These are phyloP conservation scores for Aspergillus mulundensis DNA, from an alignment of 495 filamentous ascomycete species.

Conservation along the genomic window DNA sequence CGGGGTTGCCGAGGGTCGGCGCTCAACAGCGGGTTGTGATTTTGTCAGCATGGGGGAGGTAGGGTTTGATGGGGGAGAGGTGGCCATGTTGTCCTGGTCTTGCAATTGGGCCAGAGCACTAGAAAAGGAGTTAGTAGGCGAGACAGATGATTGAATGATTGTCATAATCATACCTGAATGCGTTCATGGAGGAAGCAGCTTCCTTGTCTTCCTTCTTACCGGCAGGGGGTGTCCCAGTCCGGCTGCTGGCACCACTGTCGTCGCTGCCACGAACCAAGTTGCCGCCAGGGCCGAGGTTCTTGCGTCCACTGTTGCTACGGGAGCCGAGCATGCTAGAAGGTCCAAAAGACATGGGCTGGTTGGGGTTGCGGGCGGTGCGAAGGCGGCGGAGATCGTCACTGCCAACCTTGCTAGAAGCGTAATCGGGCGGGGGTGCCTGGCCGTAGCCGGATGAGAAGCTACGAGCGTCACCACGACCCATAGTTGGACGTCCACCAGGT, in stretches of 20 bases:
- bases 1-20: conserved; percentile 47
- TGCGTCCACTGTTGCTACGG: conserved; percentile 79
- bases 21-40: conserved; percentile 45
- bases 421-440: conserved; percentile 63
- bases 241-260: conserved; percentile 77
- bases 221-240: conserved; percentile 79
- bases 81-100: conserved; percentile 52
- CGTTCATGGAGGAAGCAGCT: conserved; percentile 68
- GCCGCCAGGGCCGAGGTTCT: conserved; percentile 66
- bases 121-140: conserved; percentile 20
- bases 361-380: conserved; percentile 59
- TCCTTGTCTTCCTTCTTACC: conserved; percentile 64
- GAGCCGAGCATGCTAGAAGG: conserved; percentile 74
- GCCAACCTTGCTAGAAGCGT: conserved; percentile 72
- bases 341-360: conserved; percentile 58
- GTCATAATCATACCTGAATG: conserved; percentile 68
- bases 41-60: conserved; percentile 56
- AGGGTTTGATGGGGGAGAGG: conserved; percentile 55
- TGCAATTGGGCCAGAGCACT: conserved; percentile 59
- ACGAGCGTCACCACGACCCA: conserved; percentile 83
- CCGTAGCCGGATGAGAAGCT: conserved; percentile 65
- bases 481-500: conserved; percentile 51
- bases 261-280: conserved; percentile 67
- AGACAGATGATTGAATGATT: background rate
- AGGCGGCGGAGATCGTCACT: conserved; percentile 86